Conservation (phyloP, 1,284 basidiomycete species). For the Phenoliferia sp. region DNA sequence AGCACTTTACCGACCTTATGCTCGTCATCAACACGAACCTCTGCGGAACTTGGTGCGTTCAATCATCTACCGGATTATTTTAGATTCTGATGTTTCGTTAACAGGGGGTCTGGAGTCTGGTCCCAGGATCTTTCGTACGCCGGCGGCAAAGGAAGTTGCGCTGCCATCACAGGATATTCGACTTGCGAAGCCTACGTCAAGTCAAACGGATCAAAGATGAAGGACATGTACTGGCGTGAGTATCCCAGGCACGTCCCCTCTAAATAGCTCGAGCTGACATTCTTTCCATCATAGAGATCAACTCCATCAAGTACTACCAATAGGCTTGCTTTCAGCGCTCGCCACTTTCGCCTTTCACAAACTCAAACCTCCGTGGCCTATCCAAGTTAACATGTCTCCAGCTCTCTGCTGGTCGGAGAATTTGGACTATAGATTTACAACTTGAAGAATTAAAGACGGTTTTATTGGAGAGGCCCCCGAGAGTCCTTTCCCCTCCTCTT, state of each 20-base stretch:
- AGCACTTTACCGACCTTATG: conserved; percentile 68
- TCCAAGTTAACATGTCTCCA: too few species aligned
- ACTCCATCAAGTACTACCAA: background rate
- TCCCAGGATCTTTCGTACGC: conserved; percentile 52
- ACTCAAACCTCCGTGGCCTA: too few species aligned
- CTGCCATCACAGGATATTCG: conserved; percentile 68
- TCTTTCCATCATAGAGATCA: background rate
- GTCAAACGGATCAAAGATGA: background rate
- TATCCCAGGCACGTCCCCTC: background rate
- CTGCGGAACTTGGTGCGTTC: conserved; percentile 56
- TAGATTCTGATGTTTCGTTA: background rate
- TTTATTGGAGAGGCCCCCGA: too few species aligned
- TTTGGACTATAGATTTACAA: too few species aligned
- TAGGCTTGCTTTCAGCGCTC: background rate
- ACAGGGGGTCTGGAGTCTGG: background rate
- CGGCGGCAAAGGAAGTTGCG: conserved; percentile 75
- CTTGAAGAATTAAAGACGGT: too few species aligned
- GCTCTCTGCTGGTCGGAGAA: too few species aligned
- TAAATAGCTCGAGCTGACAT: background rate
- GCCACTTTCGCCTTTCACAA: too few species aligned
- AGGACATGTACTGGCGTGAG: background rate
- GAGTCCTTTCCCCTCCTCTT: too few species aligned
- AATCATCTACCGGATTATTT: too few species aligned
- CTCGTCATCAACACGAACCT: conserved; percentile 77
- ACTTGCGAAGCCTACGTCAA: conserved; percentile 70